These are phyloP conservation scores for Penicillium soppii DNA, from an alignment of 495 filamentous ascomycete genomes.

Conservation along the genomic window DNA sequence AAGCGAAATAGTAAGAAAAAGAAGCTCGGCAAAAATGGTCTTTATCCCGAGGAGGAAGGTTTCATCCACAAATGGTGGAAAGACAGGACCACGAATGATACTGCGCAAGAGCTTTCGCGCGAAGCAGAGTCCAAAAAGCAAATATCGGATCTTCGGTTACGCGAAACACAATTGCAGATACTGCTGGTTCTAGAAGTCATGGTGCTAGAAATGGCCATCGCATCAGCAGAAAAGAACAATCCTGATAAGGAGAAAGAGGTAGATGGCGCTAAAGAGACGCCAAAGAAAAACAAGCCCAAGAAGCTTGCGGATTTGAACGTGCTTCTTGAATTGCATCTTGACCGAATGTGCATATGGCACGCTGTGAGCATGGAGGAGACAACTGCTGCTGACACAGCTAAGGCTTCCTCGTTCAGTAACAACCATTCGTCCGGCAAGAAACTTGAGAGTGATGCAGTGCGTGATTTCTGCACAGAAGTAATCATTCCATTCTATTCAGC, in stretches of 20 bases:
- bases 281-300: conserved; percentile 44
- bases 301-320: conserved; percentile 57
- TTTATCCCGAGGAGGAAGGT: conserved; percentile 74
- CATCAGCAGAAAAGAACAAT: conserved; percentile 33
- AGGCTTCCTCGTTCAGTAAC: conserved; percentile 27
- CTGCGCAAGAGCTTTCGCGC: conserved; percentile 40
- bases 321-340: conserved; percentile 80
- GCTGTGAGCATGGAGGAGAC: conserved; percentile 61
- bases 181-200: conserved; percentile 88
- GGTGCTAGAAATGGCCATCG: conserved; percentile 56
- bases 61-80: conserved; percentile 81
- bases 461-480: conserved; percentile 88
- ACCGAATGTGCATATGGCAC: conserved; percentile 95
- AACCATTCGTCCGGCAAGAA: conserved; percentile 42
- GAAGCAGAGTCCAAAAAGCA: conserved; percentile 57
- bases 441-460: conserved; percentile 55
- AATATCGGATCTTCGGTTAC: conserved; percentile 63
- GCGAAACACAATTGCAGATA: conserved; percentile 87
- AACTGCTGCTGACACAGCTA: conserved; percentile 26
- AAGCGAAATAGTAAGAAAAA: conserved; percentile 66
- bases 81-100: conserved; percentile 42
- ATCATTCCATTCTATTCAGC: conserved; percentile 90
- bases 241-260: conserved; percentile 21
- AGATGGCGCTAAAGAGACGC: conserved; percentile 39
- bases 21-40: conserved; percentile 71